phyloP scores from a whole-genome alignment of 164 flowering plant species.

The Magnolia changhungtana region DNA sequence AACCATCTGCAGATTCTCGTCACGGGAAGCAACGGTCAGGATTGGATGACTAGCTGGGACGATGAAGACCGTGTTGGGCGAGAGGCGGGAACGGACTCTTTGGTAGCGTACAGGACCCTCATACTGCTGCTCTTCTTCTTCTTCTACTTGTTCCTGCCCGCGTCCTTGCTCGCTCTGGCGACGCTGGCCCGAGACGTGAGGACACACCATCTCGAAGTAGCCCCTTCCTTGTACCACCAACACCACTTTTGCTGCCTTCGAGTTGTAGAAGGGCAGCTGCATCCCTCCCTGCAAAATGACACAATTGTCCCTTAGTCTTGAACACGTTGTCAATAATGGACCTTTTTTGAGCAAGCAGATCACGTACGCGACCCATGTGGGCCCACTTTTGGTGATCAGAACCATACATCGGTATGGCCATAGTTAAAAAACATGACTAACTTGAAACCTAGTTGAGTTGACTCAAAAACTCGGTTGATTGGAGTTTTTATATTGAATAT shows the following conservation, averaged over 20 bases:
- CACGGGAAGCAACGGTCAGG: constrained; percentile 34
- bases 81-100: constrained; percentile 20
- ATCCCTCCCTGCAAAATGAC: constrained; percentile 30
- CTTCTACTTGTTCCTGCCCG: neutral
- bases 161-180: constrained; percentile 9
- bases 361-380: too few relatives aligned
- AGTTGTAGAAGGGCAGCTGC: constrained; percentile 39
- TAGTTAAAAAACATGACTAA: too few relatives aligned
- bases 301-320: too few relatives aligned
- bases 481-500: too few relatives aligned
- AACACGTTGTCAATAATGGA: too few relatives aligned
- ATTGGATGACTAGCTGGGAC: constrained; percentile 71
- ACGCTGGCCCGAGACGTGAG: constrained; percentile 24
- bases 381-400: too few relatives aligned
- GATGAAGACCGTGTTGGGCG: constrained; percentile 25
- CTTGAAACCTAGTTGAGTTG: too few relatives aligned
- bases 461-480: too few relatives aligned
- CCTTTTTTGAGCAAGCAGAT: too few relatives aligned
- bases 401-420: too few relatives aligned
- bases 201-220: constrained; percentile 47
- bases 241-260: constrained; percentile 28
- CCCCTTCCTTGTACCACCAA: constrained; percentile 40
- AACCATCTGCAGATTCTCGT: constrained; percentile 42
- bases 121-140: constrained; percentile 6
- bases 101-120: constrained; percentile 18